Percentiles rank a stretch among this genome's conserved stretches.
Conservation (phyloP, 257 asterid genomes). For the Lantana camara region DNA sequence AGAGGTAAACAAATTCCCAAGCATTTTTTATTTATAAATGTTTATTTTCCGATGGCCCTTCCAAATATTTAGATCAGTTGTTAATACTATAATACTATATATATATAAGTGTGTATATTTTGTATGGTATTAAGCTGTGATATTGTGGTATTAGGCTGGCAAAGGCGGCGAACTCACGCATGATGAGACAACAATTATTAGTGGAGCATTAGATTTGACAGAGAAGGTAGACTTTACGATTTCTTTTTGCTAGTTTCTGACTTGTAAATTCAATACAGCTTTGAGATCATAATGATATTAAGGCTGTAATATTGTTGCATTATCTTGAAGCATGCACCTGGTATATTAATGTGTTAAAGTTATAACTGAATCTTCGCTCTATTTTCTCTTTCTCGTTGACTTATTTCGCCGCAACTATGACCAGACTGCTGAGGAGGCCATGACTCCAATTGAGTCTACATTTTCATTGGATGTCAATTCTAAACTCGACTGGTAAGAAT, state of each 20-base stretch:
- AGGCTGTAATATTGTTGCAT: background rate
- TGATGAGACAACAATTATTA: slow-evolving; percentile 78
- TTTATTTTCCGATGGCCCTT: background rate
- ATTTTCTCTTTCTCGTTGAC: slow-evolving; percentile 13
- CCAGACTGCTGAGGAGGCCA: slow-evolving; percentile 83
- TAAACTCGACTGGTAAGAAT: slow-evolving; percentile 65
- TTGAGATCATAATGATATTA: background rate
- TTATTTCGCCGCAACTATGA: slow-evolving; percentile 18
- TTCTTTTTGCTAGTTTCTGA: too few species aligned
- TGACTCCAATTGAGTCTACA: slow-evolving; percentile 83
- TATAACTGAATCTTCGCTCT: slow-evolving; percentile 14
- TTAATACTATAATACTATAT: background rate
- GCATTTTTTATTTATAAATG: background rate
- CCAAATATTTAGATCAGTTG: background rate
- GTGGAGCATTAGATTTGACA: slow-evolving; percentile 85
- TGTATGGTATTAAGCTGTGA: background rate
- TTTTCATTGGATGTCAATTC: slow-evolving; percentile 75
- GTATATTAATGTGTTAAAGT: slow-evolving; percentile 11
- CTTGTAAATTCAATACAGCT: background rate
- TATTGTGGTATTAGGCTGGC: slow-evolving; percentile 54
- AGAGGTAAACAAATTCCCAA: slow-evolving; percentile 47
- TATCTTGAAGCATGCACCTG: background rate
- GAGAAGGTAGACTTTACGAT: slow-evolving; percentile 55
- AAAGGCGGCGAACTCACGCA: slow-evolving; percentile 86
- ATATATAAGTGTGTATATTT: slow-evolving; percentile 2